Evolutionary conservation across 768 basidiomycete genomes (phyloP).

Genomic region (Termitomyces bulborhizus): DNA sequence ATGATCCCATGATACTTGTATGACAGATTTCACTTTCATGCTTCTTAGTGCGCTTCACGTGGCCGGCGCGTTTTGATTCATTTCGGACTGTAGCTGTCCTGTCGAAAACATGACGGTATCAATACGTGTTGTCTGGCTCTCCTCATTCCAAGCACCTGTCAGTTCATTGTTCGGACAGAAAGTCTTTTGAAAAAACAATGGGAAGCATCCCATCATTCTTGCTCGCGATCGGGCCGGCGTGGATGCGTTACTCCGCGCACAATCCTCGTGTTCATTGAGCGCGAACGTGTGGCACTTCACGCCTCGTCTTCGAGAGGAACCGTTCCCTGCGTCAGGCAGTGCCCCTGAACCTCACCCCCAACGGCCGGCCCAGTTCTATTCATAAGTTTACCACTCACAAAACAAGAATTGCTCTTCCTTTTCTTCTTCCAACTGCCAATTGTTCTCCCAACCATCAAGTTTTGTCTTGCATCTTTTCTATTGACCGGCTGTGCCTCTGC

Average conservation of each 20-base stretch:
- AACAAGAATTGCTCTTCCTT: constrained; percentile 7
- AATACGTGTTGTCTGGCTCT: not conserved
- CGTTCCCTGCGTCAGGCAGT: not conserved
- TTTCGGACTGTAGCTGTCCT: no score
- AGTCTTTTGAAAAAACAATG: constrained; percentile 4
- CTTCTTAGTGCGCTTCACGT: not conserved
- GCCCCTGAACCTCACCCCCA: constrained; percentile 15
- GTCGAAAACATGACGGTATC: not conserved
- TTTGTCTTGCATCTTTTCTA: constrained; percentile 10
- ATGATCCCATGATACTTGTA: constrained; percentile 1
- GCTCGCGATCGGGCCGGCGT: not conserved
- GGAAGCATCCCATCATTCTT: not conserved
- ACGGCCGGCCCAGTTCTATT: constrained; percentile 19
- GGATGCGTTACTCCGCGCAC: not conserved
- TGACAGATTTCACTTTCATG: not conserved
- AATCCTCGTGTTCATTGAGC: constrained; percentile 12
- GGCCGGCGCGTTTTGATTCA: not conserved
- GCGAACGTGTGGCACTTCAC: not conserved
- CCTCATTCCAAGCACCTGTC: no score
- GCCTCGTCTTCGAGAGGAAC: not conserved
- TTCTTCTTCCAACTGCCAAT: constrained; percentile 3
- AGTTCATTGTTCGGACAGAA: not conserved
- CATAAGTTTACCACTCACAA: constrained; percentile 12
- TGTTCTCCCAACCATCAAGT: constrained; percentile 7
- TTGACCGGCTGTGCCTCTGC: constrained; percentile 19